Percentiles rank a stretch among this genome's conserved stretches.
Conservation (phyloP, 306 rosid genomes). For the Medicago lupulina region DNA sequence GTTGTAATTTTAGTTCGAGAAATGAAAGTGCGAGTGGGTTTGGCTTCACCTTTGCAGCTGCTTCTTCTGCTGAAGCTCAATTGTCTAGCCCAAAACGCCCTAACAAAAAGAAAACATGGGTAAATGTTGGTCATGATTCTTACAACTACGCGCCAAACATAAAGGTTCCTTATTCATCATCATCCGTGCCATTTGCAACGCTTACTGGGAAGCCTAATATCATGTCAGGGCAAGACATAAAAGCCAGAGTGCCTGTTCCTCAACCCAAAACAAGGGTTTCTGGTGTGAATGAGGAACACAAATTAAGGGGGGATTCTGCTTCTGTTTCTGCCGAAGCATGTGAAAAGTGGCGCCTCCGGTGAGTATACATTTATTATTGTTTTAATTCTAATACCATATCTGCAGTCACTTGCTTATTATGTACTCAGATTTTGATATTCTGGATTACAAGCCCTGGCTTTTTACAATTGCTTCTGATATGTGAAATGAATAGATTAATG, state of each 20-base stretch:
- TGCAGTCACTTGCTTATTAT: constrained; percentile 25
- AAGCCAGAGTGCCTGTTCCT: constrained; percentile 53
- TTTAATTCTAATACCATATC: constrained; percentile 35
- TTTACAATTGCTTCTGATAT: constrained; percentile 29
- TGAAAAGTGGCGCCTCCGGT: constrained; percentile 96
- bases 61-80: constrained; percentile 68
- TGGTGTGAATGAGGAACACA: constrained; percentile 51
- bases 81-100: constrained; percentile 62
- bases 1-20: constrained; percentile 57
- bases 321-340: constrained; percentile 73
- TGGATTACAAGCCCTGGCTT: constrained; percentile 28
- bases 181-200: constrained; percentile 56
- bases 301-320: constrained; percentile 53
- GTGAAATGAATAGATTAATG: not conserved
- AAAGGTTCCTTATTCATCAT: constrained; percentile 69
- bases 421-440: constrained; percentile 19
- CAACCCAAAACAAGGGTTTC: constrained; percentile 51
- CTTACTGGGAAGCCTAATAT: constrained; percentile 58
- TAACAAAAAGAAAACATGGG: constrained; percentile 64
- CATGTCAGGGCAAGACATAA: constrained; percentile 52
- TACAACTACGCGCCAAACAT: constrained; percentile 49
- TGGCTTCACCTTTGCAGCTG: constrained; percentile 82
- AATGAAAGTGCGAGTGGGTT: constrained; percentile 50
- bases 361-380: constrained; percentile 44
- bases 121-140: constrained; percentile 67